Base-by-base conservation (phyloP, 805 yeast genomes). In the Blastobotrys parvus region DNA sequence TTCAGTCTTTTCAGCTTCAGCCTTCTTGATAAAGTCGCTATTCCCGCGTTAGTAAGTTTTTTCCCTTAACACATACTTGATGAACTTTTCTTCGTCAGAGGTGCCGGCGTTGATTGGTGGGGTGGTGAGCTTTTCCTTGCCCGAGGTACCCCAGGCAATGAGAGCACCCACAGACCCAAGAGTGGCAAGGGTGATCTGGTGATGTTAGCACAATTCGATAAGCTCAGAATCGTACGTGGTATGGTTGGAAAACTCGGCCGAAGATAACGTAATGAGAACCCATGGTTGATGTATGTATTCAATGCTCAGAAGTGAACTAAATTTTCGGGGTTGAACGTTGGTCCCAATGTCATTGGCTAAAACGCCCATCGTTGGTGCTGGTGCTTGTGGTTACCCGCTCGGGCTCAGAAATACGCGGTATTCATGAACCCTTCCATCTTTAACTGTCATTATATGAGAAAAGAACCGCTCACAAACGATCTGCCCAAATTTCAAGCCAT, bases 61-160 rank as follows among this genome's bases (percentile, higher is more conserved):
- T 4, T 11, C 13, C 19, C 38, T 29, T 3, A 22, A 18, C 38
- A 17, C 36, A 32, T 44, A 59, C 55, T 57, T 47, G 47, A 89
- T 81, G 70, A 83, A 89, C 64, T 82, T 79, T 65, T 85, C 94
- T 71, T 89, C 97, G 59, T 87, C 97, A 54, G 87, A 78, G 40
- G 88, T 75, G 44, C 78, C 65, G 51, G 95, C 94, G 51, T 77
- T 75, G 63, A 87, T 74, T 33, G 79, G 69, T 37, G 92, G 88
- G 55, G 69, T 71, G 49, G 73, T 70, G 56, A 81, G 75, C 52
- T 78, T 71, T 51, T 75, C 70, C 43, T 47, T 69, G 68, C 84
- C 82, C 79, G 64, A 89, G 86, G 50, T 46, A 64, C 85, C 82
- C 61, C 92, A 92, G 39, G 71, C 63, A 47, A 74, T 78, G 43